Evolutionary conservation across 768 basidiomycete genomes (phyloP), one percentile per base, ranked within the genome.

Genomic region (Phylloporus sp.): DNA sequence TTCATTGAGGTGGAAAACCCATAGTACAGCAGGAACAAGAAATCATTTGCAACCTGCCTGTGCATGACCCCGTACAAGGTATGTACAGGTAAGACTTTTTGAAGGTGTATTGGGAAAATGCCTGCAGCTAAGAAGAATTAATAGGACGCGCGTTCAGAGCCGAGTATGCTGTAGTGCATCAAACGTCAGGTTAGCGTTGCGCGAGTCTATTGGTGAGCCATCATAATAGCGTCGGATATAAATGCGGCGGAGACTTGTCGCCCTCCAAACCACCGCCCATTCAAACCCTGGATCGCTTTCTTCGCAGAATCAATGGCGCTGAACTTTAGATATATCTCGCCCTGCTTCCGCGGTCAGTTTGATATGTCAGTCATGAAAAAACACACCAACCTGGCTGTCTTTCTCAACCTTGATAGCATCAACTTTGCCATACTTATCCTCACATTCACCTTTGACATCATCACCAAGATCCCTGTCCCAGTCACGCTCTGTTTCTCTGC

Each of bases 401-500:
- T 81, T 94, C 62, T 94, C 90, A 21, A 99, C 81, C 62, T 91
- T 93, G 74, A 99, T 91, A 29, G 83, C 81, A 37, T 81, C 75
- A 20, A 98, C 90, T 38, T 67, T 69, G 41, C 96, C 96, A 61
- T 96, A 98, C 69, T 95, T 94, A 46, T 71, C 72, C 68, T 93
- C 87, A 56, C 90, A 88, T 75, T 99, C 96, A 50, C 81, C 80
- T 71, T 91, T 96, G 62, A 98, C 93, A 62, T 99, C 96, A 15
- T 97, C 93, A 43, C 83, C 89, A 37, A 99, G 84, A 48, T 98
- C 96, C 51, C 80, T 88, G 61, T 98, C 91, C 96, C 96, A 99
- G 60, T 97, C 90, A 36, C 78, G 80, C 53, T 93, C 96, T 13
- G 90, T 93, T 75, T 98, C 96, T 66, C 91, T 95, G 59, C 14